phyloP scores from a whole-genome alignment of 2,329 filamentous ascomycete species.

The Calonectria pseudoturangicola region DNA sequence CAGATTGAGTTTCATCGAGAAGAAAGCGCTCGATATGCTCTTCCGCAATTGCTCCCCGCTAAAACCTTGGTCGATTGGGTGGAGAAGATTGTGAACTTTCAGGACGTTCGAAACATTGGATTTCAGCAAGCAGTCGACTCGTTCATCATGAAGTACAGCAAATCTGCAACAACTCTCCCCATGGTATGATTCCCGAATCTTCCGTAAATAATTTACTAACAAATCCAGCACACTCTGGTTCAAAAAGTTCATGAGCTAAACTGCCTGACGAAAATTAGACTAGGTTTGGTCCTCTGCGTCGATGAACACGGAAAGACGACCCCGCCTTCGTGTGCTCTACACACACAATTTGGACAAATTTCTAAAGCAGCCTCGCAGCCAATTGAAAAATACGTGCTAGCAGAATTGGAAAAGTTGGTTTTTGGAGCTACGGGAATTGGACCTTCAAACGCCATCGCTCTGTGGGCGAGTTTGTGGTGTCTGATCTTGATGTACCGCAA shows the following conservation, averaged over 20 bases:
- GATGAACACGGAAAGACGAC: conserved; percentile 50
- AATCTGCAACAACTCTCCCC: conserved; percentile 45
- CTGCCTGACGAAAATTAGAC: conserved; percentile 53
- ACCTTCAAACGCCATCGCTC: conserved; percentile 50
- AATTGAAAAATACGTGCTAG: conserved; percentile 54
- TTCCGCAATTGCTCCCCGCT: conserved; percentile 50
- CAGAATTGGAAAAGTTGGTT: conserved; percentile 52
- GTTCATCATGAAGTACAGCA: conserved; percentile 54
- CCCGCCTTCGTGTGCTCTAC: conserved; percentile 54
- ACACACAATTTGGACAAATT: conserved; percentile 56
- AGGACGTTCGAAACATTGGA: conserved; percentile 52
- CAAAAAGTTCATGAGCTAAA: conserved; percentile 54
- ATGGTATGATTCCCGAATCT: conserved; percentile 46
- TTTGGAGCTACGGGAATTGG: conserved; percentile 52
- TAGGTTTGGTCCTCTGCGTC: conserved; percentile 53
- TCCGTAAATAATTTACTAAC: conserved; percentile 25
- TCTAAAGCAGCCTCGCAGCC: conserved; percentile 53
- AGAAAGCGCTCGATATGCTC: conserved; percentile 54
- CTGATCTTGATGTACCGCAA: conserved; percentile 56
- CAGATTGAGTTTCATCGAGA: conserved; percentile 53
- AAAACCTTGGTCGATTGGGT: conserved; percentile 51
- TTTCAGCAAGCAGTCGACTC: conserved; percentile 55
- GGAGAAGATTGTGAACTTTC: conserved; percentile 49
- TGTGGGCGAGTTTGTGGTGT: conserved; percentile 55
- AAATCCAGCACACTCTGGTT: conserved; percentile 49